phyloP scores from a whole-genome alignment of 139 green algal species.

The Tetratostichococcus sp. region DNA sequence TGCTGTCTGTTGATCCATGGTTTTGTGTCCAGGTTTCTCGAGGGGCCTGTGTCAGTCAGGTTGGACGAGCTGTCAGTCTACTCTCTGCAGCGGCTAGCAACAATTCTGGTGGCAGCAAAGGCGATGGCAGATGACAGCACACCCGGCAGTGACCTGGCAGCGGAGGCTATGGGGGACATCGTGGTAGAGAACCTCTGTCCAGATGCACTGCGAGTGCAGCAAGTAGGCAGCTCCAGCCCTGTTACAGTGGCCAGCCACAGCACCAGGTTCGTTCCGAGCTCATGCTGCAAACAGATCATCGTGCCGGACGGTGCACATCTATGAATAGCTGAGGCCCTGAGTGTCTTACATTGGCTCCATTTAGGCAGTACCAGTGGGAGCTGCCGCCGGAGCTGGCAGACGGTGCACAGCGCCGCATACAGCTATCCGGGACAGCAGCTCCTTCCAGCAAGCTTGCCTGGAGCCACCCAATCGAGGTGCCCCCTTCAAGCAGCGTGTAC shows the following conservation, averaged over 20 bases:
- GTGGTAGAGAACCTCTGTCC: conserved; percentile 15
- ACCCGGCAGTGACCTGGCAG: not conserved
- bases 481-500: no score
- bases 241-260: not conserved
- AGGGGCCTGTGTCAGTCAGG: not conserved
- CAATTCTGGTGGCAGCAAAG: not conserved
- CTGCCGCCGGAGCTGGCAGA: conserved; percentile 11
- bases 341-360: no score
- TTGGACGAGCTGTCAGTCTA: not conserved
- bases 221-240: conserved; percentile 2
- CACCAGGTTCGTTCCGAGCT: not conserved
- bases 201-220: conserved; percentile 9
- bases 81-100: not conserved
- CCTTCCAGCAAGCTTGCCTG: conserved; percentile 1
- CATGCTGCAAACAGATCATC: no score
- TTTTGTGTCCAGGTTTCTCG: not conserved
- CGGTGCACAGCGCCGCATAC: conserved; percentile 7
- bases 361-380: conserved; percentile 7
- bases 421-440: conserved; percentile 2
- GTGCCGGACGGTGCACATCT: no score
- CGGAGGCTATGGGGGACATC: not conserved
- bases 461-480: conserved; percentile 18
- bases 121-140: no score
- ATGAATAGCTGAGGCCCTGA: no score
- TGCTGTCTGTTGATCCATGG: no score